A percentile compares a stretch with the other conserved stretches of the same genome.
phyloP scores from a whole-genome alignment of 306 rosid species.

The Mucuna pruriens region DNA sequence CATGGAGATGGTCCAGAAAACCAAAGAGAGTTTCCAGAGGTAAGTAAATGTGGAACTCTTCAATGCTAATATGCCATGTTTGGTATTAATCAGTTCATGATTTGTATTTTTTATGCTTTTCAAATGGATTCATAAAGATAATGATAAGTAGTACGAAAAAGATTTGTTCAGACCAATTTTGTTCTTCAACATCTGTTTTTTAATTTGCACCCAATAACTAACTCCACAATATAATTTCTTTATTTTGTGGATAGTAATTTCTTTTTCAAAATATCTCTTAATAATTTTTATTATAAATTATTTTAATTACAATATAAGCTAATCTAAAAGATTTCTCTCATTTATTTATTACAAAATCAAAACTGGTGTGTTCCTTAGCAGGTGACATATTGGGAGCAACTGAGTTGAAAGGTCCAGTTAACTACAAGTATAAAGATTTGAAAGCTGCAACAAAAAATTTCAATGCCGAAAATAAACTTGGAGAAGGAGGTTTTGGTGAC shows the following conservation, averaged over 20 bases:
- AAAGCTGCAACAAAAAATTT: slow-evolving; percentile 64
- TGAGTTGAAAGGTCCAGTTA: slow-evolving; percentile 67
- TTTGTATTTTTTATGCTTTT: too few relatives aligned
- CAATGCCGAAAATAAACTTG: slow-evolving; percentile 57
- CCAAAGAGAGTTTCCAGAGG: slow-evolving; percentile 51
- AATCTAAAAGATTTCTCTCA: not conserved
- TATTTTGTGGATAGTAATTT: too few relatives aligned
- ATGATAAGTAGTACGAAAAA: too few relatives aligned
- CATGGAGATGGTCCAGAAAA: slow-evolving; percentile 33
- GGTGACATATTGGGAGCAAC: slow-evolving; percentile 75
- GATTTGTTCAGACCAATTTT: too few relatives aligned
- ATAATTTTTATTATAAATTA: not conserved
- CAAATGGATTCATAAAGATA: too few relatives aligned
- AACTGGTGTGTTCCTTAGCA: not conserved
- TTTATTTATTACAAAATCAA: not conserved
- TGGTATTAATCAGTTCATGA: not conserved
- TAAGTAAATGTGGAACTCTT: too few relatives aligned
- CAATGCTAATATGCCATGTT: not conserved
- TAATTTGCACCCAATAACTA: too few relatives aligned
- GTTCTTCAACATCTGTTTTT: too few relatives aligned
- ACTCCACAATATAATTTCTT: too few relatives aligned
- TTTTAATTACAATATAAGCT: not conserved
- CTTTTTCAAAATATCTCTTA: too few relatives aligned
- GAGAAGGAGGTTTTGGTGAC: slow-evolving; percentile 75
- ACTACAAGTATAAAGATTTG: slow-evolving; percentile 56